Percentiles rank a stretch among this genome's conserved stretches.
Evolutionary conservation across 2,329 filamentous ascomycete species (phyloP).

Genomic region (Fusarium duplospermum): DNA sequence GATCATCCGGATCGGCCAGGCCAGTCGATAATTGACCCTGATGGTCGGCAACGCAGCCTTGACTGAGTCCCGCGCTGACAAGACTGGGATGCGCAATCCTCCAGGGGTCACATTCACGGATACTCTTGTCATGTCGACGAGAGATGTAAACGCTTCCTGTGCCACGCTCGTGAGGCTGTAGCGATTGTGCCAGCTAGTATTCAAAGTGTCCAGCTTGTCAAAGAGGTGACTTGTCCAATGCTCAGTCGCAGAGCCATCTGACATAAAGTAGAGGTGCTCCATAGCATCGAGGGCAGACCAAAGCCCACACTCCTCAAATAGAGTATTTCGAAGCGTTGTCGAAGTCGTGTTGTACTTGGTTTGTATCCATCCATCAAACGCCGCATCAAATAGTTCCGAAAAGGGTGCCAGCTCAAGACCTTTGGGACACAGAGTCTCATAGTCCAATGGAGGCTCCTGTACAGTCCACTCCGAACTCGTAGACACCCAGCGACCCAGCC

Average conservation of each 20-base stretch:
- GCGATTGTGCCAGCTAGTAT: slow-evolving; percentile 78
- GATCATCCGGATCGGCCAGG: slow-evolving; percentile 77
- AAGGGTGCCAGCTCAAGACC: slow-evolving; percentile 71
- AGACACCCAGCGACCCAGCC: slow-evolving; percentile 68
- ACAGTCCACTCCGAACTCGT: slow-evolving; percentile 44
- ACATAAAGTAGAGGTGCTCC: slow-evolving; percentile 79
- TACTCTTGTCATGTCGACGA: slow-evolving; percentile 71
- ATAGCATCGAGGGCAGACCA: slow-evolving; percentile 73
- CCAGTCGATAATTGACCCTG: slow-evolving; percentile 75
- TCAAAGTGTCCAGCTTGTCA: slow-evolving; percentile 74
- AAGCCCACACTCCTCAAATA: slow-evolving; percentile 78
- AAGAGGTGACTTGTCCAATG: slow-evolving; percentile 78
- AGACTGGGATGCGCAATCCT: slow-evolving; percentile 55
- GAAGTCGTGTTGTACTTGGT: slow-evolving; percentile 79
- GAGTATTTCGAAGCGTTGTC: slow-evolving; percentile 69
- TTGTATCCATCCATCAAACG: slow-evolving; percentile 81
- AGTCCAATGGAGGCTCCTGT: slow-evolving; percentile 64
- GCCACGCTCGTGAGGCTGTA: slow-evolving; percentile 84
- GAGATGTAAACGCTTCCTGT: slow-evolving; percentile 74
- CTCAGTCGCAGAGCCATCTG: slow-evolving; percentile 76
- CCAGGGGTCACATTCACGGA: slow-evolving; percentile 64
- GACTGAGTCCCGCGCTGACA: slow-evolving; percentile 67
- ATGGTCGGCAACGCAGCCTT: slow-evolving; percentile 67
- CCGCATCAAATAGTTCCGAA: slow-evolving; percentile 76
- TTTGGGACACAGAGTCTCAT: slow-evolving; percentile 65